Evolutionary conservation across 179 eudicot species (phyloP).

Genomic region (Actinidia polygama): DNA sequence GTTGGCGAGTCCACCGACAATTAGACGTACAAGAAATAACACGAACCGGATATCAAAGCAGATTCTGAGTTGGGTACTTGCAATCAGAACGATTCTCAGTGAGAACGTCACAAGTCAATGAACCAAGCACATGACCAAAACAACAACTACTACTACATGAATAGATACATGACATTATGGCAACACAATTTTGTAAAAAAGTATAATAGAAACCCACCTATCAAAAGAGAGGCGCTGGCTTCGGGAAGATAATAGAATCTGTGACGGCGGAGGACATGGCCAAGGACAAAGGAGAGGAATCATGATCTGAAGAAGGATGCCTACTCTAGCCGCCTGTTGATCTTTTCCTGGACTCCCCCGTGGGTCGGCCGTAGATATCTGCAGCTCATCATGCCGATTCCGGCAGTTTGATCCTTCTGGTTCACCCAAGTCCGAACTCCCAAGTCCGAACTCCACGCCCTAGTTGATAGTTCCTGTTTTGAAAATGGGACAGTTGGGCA

Average conservation of each 20-base stretch:
- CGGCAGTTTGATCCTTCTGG: background rate
- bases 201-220: conserved; percentile 43
- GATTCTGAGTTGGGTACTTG: too few species aligned
- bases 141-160: background rate
- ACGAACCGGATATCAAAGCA: conserved; percentile 1
- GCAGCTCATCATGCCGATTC: conserved; percentile 39
- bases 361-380: conserved; percentile 69
- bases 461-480: too few species aligned
- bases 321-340: conserved; percentile 97
- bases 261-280: conserved; percentile 94
- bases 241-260: conserved; percentile 94
- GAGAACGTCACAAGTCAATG: background rate
- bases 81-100: background rate
- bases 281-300: conserved; percentile 95
- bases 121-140: background rate
- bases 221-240: conserved; percentile 95
- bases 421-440: background rate
- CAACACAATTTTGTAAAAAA: background rate
- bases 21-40: conserved; percentile 63
- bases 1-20: conserved; percentile 97
- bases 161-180: background rate
- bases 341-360: conserved; percentile 73
- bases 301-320: conserved; percentile 96
- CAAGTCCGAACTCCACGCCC: background rate
- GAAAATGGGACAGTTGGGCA: too few species aligned